Evolutionary conservation across 2,329 filamentous ascomycete species (phyloP), one percentile per base, ranked within the genome.

Genomic region (Tolypocladium nubicola): DNA sequence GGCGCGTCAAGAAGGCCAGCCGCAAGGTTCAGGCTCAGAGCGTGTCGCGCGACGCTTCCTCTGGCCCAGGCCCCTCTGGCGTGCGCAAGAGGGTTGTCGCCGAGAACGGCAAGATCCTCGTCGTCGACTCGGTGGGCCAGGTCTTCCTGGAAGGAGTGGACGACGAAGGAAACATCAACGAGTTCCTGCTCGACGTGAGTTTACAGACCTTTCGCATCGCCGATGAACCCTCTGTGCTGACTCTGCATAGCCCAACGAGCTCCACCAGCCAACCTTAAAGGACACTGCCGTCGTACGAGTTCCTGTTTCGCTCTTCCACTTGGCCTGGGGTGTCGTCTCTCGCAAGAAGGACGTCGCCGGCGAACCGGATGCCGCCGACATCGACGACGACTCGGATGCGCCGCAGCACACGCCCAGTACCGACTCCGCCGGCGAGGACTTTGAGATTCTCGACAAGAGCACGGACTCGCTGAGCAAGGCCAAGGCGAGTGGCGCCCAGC

Each of bases 91-190:
- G 90, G 40, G 90, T 97, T 19, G 84, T 92, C 33, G 93, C 92
- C 2, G 88, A 96, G 77, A 99, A 99, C 66, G 94, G 94, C 63
- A 99, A 97, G 77, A 80, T 96, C 1, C 78, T 99, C 41, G 87
- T 99, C 57, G 94, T 99, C 4, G 93, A 99, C 73, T 90, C 89
- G 0, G 78, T 87, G 11, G 94, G 94, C 35, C 91, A 97, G 65
- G 94, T 99, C 14, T 99, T 90, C 68, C 79, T 99, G n/a, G 92
- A 97, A 73, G 89, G 96, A 68, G 82, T 90, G 65, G 90, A 90
- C 55, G 91, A 92, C 63, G 90, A 97, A 30, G 94, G 94, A 56
- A 84, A 89, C 57, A 81, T 84, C 38, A 83, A 88, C 63, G 90
- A 97, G 69, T 96, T 87, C 68, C 76, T 97, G 61, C 84, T 99